Conservation (phyloP, 2,329 filamentous ascomycete genomes). For the Teratosphaeria gauchensis region DNA sequence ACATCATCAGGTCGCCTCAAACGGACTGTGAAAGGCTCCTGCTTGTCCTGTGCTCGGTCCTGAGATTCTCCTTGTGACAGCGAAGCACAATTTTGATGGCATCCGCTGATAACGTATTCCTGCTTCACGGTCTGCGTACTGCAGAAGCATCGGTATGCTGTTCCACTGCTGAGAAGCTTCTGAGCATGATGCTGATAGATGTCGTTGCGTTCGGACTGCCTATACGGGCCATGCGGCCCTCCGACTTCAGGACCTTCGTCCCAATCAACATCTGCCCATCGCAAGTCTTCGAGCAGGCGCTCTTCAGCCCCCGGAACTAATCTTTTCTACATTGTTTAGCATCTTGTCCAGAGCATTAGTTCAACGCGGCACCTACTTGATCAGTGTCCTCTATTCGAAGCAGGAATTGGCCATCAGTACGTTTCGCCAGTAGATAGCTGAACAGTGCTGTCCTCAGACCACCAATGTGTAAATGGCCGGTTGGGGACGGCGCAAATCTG, state of each 20-base stretch:
- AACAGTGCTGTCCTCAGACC: constrained; percentile 89
- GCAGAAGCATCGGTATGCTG: constrained; percentile 93
- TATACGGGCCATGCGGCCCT: constrained; percentile 76
- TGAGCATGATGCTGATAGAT: constrained; percentile 65
- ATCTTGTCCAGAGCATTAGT: background rate
- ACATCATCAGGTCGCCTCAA: constrained; percentile 56
- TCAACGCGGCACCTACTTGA: constrained; percentile 45
- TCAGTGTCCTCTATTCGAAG: constrained; percentile 93
- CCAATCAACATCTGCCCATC: constrained; percentile 85
- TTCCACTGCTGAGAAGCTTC: constrained; percentile 56
- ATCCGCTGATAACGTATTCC: constrained; percentile 46
- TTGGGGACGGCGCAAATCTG: constrained; percentile 91
- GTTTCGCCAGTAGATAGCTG: constrained; percentile 83
- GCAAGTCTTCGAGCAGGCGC: constrained; percentile 66
- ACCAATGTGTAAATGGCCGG: constrained; percentile 84
- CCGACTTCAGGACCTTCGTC: constrained; percentile 84
- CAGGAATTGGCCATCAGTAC: constrained; percentile 81
- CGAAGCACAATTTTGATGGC: constrained; percentile 63
- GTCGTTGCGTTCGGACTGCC: constrained; percentile 71
- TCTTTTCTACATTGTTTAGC: constrained; percentile 51
- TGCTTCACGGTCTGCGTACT: constrained; percentile 32
- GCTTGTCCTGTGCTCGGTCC: constrained; percentile 51
- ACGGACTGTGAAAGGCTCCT: constrained; percentile 67
- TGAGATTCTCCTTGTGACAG: constrained; percentile 59
- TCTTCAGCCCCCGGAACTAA: constrained; percentile 71